These are phyloP conservation scores for Trypanosoma rangeli DNA, from an alignment of 208 protist species.

Conservation along the genomic window DNA sequence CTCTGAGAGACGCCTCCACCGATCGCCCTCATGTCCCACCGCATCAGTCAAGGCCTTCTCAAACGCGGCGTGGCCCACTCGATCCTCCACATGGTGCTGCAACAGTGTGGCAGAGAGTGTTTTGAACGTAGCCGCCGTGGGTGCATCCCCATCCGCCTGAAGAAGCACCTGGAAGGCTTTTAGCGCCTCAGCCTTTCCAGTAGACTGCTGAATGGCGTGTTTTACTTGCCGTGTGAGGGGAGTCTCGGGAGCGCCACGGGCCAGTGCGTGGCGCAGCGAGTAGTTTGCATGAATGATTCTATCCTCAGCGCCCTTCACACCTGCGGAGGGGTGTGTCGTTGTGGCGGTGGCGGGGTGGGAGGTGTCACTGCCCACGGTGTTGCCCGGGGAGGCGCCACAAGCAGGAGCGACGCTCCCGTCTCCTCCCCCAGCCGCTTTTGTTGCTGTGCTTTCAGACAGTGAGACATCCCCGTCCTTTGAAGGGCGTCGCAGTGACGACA, in stretches of 20 bases:
- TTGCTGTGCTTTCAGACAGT: background rate
- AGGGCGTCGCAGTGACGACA: slow-evolving; percentile 11
- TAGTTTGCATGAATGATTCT: slow-evolving; percentile 21
- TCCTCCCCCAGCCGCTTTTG: background rate
- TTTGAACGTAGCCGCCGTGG: slow-evolving; percentile 31
- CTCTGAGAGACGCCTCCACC: slow-evolving; percentile 42
- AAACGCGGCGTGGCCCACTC: slow-evolving; percentile 44
- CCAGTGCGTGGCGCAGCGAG: slow-evolving; percentile 19
- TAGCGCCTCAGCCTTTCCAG: slow-evolving; percentile 37
- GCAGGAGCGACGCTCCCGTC: background rate
- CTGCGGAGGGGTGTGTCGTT: background rate
- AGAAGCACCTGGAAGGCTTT: slow-evolving; percentile 53
- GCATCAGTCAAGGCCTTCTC: slow-evolving; percentile 46
- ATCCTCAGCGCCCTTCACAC: background rate
- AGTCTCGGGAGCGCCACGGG: slow-evolving; percentile 23
- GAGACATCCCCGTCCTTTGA: background rate
- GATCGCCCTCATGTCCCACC: slow-evolving; percentile 33
- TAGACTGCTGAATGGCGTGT: slow-evolving; percentile 28
- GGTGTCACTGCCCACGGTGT: background rate
- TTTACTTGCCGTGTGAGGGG: slow-evolving; percentile 29
- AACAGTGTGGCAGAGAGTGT: slow-evolving; percentile 42
- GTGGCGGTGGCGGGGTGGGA: background rate
- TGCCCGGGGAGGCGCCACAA: background rate
- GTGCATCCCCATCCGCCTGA: slow-evolving; percentile 24
- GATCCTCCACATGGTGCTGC: slow-evolving; percentile 39